Conservation (phyloP, 1,139 yeast genomes). For the Candida neerlandica region DNA sequence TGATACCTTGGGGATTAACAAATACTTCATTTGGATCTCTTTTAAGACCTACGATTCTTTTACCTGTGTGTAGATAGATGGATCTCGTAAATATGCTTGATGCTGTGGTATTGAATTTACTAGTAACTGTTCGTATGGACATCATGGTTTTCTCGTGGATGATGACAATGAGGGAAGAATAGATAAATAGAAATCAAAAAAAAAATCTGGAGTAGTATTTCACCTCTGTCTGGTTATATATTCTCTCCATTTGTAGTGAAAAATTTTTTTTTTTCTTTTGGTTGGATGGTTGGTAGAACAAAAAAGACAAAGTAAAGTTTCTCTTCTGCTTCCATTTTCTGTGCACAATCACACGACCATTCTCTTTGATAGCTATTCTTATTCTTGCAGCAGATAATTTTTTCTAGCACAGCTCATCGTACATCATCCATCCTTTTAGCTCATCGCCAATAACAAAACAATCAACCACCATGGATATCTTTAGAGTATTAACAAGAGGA, state of each 20-base stretch:
- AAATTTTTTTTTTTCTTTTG: constrained; percentile 5
- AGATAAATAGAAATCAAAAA: too few species aligned
- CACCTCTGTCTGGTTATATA: background rate
- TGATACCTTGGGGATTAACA: constrained; percentile 58
- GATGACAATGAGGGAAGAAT: too few species aligned
- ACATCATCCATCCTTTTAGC: constrained; percentile 1
- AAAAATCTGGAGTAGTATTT: too few species aligned
- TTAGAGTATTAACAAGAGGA: constrained; percentile 81
- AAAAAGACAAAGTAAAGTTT: too few species aligned
- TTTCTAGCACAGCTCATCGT: constrained; percentile 7
- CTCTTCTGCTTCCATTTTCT: background rate
- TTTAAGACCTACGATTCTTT: constrained; percentile 71
- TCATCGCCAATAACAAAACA: background rate
- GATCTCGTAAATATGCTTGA: constrained; percentile 17
- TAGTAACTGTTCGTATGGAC: constrained; percentile 20
- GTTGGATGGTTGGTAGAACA: constrained; percentile 2
- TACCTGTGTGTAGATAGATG: constrained; percentile 54
- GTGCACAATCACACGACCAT: background rate
- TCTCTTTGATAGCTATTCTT: background rate
- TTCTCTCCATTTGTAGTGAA: background rate
- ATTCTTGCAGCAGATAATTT: background rate
- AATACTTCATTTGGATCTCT: constrained; percentile 71
- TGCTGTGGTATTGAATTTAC: background rate
- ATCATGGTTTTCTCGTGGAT: constrained; percentile 4
- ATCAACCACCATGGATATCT: constrained; percentile 75